Conservation (phyloP, 202 grass and related monocot species). For the Zoysia matrella region DNA sequence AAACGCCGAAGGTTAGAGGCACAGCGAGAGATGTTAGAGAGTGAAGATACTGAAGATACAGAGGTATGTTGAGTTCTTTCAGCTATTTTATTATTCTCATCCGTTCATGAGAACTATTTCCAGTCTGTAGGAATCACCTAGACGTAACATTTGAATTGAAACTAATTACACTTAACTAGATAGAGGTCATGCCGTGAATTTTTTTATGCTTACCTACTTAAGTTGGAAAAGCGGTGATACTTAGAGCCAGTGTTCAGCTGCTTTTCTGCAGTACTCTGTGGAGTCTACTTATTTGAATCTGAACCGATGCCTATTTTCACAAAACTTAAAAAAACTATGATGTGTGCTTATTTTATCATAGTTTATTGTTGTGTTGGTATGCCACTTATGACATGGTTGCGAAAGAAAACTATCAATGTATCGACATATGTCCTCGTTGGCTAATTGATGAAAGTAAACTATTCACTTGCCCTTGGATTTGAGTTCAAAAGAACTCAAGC, state of each 20-base stretch:
- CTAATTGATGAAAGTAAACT: background rate
- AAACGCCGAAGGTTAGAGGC: constrained; percentile 88
- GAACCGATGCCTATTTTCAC: background rate
- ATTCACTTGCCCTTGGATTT: background rate
- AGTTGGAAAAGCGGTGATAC: background rate
- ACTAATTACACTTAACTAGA: background rate
- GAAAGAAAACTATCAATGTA: too few species aligned
- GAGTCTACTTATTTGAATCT: background rate
- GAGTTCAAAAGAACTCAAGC: background rate
- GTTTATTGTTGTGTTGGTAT: background rate
- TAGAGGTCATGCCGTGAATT: background rate
- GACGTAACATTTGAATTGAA: background rate
- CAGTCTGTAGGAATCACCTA: too few species aligned
- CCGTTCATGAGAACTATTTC: constrained; percentile 11
- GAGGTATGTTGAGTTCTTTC: constrained; percentile 70
- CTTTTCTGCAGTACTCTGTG: background rate
- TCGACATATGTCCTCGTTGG: background rate
- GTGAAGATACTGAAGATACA: constrained; percentile 56
- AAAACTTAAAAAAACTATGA: background rate
- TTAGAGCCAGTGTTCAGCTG: background rate
- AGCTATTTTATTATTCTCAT: constrained; percentile 13
- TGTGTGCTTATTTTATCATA: background rate
- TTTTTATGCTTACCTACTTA: background rate
- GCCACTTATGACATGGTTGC: background rate
- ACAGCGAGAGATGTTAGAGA: constrained; percentile 67